phyloP scores from a whole-genome alignment of 2,329 filamentous ascomycete species.

The Ceratocystis cacaofunesta region DNA sequence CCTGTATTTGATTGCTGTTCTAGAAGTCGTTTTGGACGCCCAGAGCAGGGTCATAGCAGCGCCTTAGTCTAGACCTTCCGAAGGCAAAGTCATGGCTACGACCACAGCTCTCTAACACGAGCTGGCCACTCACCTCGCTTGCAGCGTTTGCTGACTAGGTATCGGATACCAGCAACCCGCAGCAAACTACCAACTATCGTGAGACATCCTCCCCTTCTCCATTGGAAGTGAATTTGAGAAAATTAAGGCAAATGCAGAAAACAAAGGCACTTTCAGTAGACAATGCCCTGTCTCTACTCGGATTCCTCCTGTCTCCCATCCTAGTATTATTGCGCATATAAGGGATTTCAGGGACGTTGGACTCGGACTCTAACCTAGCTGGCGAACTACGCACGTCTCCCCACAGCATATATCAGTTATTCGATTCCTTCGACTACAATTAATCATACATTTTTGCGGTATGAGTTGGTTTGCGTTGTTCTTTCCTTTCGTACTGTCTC shows the following conservation, averaged over 20 bases:
- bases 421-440: conserved; percentile 1
- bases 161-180: background rate
- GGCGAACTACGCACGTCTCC: conserved; percentile 1
- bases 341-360: background rate
- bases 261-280: background rate
- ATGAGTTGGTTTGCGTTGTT: background rate
- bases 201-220: background rate
- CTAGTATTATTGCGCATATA: background rate
- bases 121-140: background rate
- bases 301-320: background rate
- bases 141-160: background rate
- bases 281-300: background rate
- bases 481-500: background rate
- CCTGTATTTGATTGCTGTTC: background rate
- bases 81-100: background rate
- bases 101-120: background rate
- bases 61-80: background rate
- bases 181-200: background rate
- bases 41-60: background rate
- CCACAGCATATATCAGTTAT: background rate
- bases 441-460: background rate
- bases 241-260: background rate
- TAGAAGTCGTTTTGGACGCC: background rate
- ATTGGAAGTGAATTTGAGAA: background rate
- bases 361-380: background rate